phyloP scores from a whole-genome alignment of 2,329 filamentous ascomycete species.

The Pyricularia sp. region DNA sequence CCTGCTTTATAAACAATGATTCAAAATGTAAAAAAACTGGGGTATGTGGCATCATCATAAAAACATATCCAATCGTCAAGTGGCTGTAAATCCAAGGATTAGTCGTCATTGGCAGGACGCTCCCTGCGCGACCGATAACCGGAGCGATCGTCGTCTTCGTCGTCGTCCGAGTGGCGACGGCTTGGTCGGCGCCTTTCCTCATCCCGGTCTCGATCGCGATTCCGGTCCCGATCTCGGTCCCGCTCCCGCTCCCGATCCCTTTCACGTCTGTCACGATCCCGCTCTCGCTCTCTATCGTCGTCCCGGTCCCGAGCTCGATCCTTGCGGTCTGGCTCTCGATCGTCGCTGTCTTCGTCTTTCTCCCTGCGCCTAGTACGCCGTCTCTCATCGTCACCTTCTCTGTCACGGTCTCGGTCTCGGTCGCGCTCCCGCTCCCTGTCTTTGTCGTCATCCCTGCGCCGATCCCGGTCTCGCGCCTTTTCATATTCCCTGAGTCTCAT shows the following conservation, averaged over 20 bases:
- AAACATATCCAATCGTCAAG: not conserved
- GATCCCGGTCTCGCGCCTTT: constrained; percentile 7
- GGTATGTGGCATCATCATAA: not conserved
- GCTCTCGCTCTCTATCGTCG: constrained; percentile 3
- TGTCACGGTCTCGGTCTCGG: constrained; percentile 4
- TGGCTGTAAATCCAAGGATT: not conserved
- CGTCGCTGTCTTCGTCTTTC: constrained; percentile 20
- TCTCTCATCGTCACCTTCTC: constrained; percentile 6
- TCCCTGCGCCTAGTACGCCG: not conserved
- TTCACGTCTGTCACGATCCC: not conserved
- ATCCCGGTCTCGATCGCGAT: constrained; percentile 10
- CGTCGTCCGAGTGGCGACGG: constrained; percentile 4
- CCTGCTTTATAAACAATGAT: not conserved
- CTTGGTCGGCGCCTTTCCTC: not conserved
- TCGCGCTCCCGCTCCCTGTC: constrained; percentile 4
- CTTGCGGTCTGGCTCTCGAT: constrained; percentile 15
- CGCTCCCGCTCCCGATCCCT: constrained; percentile 2
- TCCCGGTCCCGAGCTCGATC: constrained; percentile 9
- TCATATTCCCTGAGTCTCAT: constrained; percentile 29
- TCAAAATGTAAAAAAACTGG: not conserved
- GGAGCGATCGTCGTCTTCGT: not conserved
- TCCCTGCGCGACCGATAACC: constrained; percentile 1
- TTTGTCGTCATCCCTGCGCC: not conserved
- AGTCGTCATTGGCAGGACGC: not conserved
- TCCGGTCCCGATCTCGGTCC: constrained; percentile 11